These are phyloP conservation scores for Cordyceps cicadae DNA, from an alignment of 2,329 filamentous ascomycete genomes.

Conservation along the genomic window DNA sequence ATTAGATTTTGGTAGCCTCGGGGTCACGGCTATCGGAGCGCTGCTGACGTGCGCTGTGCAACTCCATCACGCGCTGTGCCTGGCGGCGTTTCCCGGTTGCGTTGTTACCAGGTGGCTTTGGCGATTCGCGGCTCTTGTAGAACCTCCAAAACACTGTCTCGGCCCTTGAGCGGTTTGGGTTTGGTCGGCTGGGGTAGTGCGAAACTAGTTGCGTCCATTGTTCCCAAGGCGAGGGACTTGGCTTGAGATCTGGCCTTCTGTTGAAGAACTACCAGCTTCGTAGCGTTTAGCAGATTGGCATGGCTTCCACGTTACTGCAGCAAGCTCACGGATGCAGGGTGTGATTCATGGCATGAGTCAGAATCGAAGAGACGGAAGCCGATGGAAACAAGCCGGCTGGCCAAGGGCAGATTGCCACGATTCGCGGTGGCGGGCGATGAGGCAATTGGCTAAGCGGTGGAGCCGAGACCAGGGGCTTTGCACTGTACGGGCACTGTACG, in stretches of 20 bases:
- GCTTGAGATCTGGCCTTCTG: not conserved
- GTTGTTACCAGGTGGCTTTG: slow-evolving; percentile 15
- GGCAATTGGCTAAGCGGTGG: not conserved
- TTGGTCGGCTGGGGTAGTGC: slow-evolving; percentile 3
- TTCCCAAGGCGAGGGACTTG: not conserved
- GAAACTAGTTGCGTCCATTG: not conserved
- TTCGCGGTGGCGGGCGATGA: slow-evolving; percentile 4
- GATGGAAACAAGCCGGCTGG: not conserved
- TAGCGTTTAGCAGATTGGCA: not conserved
- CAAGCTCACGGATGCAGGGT: not conserved
- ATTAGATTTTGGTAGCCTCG: not conserved
- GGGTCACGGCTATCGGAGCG: not conserved
- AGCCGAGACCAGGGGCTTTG: not conserved
- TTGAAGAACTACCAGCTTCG: not conserved
- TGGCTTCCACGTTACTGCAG: not conserved
- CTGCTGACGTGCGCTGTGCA: not conserved
- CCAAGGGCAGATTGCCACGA: slow-evolving; percentile 5
- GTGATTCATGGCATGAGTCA: slow-evolving; percentile 9
- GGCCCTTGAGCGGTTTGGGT: not conserved
- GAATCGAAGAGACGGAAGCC: not conserved
- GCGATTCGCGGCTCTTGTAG: slow-evolving; percentile 17
- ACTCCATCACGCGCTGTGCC: not conserved
- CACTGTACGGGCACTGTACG: slow-evolving; percentile 1
- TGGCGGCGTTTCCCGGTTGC: not conserved
- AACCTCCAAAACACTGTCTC: not conserved